These are phyloP conservation scores for Epichloe brachyelytri DNA, from an alignment of 2,329 filamentous ascomycete genomes.

Conservation along the genomic window DNA sequence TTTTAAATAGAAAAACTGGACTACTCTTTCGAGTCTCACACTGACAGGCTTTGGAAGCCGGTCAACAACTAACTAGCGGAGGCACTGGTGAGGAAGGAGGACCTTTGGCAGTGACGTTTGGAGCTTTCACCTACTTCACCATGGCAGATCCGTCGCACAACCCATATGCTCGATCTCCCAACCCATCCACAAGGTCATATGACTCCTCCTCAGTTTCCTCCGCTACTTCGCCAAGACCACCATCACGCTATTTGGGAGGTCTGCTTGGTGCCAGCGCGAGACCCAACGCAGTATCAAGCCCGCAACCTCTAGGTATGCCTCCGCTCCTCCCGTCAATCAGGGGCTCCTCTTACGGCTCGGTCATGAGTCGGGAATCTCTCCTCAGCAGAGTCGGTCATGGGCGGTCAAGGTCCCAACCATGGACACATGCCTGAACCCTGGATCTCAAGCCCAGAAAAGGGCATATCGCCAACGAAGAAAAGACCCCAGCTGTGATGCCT, in stretches of 20 bases:
- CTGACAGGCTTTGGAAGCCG: not conserved
- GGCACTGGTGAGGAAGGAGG: not conserved
- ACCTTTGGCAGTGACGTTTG: not conserved
- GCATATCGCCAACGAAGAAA: constrained; percentile 92
- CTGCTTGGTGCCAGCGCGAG: constrained; percentile 40
- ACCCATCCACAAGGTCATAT: constrained; percentile 48
- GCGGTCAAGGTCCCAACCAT: constrained; percentile 33
- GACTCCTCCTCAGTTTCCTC: constrained; percentile 52
- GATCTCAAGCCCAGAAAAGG: constrained; percentile 63
- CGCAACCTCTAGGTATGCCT: constrained; percentile 41
- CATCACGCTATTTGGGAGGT: constrained; percentile 37
- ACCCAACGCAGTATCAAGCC: constrained; percentile 33
- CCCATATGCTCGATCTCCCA: constrained; percentile 47
- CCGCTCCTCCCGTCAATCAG: constrained; percentile 33
- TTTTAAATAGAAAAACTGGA: not conserved
- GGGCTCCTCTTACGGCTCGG: constrained; percentile 38
- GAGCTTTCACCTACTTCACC: constrained; percentile 9
- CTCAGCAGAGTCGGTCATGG: constrained; percentile 43
- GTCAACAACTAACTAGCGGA: not conserved
- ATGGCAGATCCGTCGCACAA: constrained; percentile 45
- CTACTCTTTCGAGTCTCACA: not conserved
- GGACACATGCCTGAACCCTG: constrained; percentile 27
- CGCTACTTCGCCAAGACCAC: constrained; percentile 43
- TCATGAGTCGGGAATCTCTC: constrained; percentile 46
- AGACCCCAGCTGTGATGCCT: constrained; percentile 95